phyloP scores from a whole-genome alignment of 2,329 filamentous ascomycete genomes.

The Sarocladiaceae sp. region DNA sequence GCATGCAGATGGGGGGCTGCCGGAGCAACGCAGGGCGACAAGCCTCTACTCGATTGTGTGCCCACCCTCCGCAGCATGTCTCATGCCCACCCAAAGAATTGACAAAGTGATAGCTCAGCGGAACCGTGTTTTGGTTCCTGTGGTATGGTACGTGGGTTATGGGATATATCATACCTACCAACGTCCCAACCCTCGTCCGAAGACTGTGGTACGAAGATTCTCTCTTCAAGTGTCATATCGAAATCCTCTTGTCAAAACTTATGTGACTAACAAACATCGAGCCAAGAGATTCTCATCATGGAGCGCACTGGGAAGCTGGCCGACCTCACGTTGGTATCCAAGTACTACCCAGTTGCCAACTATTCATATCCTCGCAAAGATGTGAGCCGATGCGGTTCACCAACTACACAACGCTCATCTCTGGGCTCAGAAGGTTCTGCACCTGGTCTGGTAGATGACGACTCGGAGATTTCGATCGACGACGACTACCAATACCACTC shows the following conservation, averaged over 20 bases:
- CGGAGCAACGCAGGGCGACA: constrained; percentile 7
- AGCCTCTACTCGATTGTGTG: background rate
- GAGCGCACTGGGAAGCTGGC: constrained; percentile 28
- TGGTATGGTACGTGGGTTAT: constrained; percentile 9
- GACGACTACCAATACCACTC: constrained; percentile 42
- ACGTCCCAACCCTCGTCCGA: background rate
- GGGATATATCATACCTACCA: constrained; percentile 14
- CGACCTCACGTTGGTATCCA: constrained; percentile 32
- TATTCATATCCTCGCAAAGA: constrained; percentile 32
- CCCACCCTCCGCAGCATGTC: constrained; percentile 3
- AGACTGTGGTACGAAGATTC: background rate
- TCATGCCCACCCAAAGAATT: background rate
- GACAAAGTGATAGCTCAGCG: background rate
- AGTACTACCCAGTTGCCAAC: constrained; percentile 33
- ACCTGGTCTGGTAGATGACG: constrained; percentile 45
- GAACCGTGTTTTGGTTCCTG: background rate
- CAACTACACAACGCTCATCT: constrained; percentile 31
- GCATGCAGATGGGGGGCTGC: constrained; percentile 7
- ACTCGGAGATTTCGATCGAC: constrained; percentile 44
- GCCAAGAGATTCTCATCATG: constrained; percentile 20
- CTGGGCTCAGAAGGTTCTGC: constrained; percentile 39
- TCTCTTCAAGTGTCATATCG: constrained; percentile 1
- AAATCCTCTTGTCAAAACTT: constrained; percentile 1
- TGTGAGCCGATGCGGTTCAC: constrained; percentile 13
- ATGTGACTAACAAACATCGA: constrained; percentile 9